phyloP scores from a whole-genome alignment of 106 monocot genomes.

The Dendrobium nobile region DNA sequence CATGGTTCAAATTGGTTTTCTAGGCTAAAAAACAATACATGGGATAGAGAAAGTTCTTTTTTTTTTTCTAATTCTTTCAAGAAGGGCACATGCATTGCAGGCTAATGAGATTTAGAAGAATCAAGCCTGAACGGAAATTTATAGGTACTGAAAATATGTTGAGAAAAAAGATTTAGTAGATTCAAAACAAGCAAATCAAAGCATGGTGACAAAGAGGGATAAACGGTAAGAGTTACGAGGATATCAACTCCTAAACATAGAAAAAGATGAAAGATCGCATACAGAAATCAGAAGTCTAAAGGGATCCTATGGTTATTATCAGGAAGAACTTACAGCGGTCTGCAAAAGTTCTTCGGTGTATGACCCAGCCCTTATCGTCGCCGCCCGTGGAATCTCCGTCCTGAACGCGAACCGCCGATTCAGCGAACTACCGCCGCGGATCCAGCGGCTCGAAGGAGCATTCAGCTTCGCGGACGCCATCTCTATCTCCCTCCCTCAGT shows the following conservation, averaged over 20 bases:
- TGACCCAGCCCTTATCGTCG: conserved; percentile 39
- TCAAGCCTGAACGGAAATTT: not conserved
- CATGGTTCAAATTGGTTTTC: not conserved
- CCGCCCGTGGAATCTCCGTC: conserved; percentile 20
- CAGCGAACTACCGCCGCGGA: conserved; percentile 22
- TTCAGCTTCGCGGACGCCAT: conserved; percentile 45
- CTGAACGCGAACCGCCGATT: conserved; percentile 1
- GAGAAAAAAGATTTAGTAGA: not conserved
- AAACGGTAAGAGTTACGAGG: not conserved
- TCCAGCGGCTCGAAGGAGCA: conserved; percentile 34
- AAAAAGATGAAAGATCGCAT: conserved; percentile 7
- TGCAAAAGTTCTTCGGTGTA: conserved; percentile 78
- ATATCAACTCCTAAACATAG: not conserved
- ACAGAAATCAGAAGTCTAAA: not conserved
- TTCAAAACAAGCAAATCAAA: not conserved
- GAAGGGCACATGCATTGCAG: not conserved
- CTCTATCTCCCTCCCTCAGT: not conserved
- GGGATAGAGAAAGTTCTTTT: not conserved
- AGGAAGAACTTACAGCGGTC: conserved; percentile 61
- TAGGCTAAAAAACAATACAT: not conserved
- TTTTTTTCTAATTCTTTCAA: not conserved
- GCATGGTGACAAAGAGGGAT: not conserved
- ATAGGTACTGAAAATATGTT: not conserved
- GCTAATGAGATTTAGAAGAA: not conserved
- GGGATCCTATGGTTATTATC: not conserved